Evolutionary conservation across 1,139 yeast genomes (phyloP), one percentile per base, ranked within the genome.

Genomic region (Kodamaea arcana): DNA sequence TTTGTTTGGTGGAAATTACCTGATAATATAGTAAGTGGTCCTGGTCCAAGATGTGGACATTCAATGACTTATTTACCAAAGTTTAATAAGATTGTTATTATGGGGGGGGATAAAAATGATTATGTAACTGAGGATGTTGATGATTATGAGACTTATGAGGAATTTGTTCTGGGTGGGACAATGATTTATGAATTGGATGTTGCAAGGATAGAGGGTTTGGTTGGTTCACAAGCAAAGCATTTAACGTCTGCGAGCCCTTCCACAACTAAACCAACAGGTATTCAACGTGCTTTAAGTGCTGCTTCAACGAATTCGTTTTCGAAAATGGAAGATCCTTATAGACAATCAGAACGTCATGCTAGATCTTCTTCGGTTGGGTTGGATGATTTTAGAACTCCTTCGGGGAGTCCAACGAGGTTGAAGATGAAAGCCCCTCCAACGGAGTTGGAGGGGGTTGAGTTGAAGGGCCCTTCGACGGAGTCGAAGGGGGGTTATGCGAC

Each of bases 21-120:
- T 41, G 54, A 65, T 8, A 65, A 69, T 23, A 61, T 60, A 16
- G 50, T 47, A 20, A 51, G 58, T 39, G 70, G 74, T 9, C 97
- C 97, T 3, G 83, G 90, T 30, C 80, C 94, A 14, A 77, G 97
- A 48, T 85, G 94, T 43, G 98, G 98, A n/a, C 98, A 92, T 58
- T 79, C 96, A 8, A 69, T 92, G 67, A 81, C 97, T 2, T 77
- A 82, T 39, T 69, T 74, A 39, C 65, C 84, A 34, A 75, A 68
- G 32, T 76, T 74, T 42, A 78, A 85, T 52, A 85, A 82, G 57
- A 58, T 92, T 34, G 56, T 90, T 18, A 78, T 92, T 15, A 82
- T 94, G 85, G 98, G 98, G 30, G 98, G 98, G 41, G 95, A 87
- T 56, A 75, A 80, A 45, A 77, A 80, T 46, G 85, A 80, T 50